Base-by-base conservation (phyloP, 2,329 filamentous ascomycete genomes). In the Plectosphaerella cucumerina region DNA sequence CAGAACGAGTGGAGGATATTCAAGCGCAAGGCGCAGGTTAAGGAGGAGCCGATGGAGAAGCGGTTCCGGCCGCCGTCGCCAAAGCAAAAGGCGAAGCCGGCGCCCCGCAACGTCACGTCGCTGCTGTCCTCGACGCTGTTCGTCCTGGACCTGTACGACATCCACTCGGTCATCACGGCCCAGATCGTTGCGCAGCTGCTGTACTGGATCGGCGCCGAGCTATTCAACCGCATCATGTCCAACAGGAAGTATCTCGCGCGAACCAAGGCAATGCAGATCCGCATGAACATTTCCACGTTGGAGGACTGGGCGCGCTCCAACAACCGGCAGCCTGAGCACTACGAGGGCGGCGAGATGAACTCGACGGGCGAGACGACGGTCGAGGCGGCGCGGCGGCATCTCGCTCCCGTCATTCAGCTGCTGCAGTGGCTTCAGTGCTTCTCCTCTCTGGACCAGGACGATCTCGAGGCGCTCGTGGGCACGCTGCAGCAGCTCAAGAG, bases 1-100 rank as follows among this genome's bases (percentile, higher is more conserved):
- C 93, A 97, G 66, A 92, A 97, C 64, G 94, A 99, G 66, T 99
- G 94, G 94, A 97, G 96, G 62, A 80, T 99, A 35, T 96, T 99
- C 72, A 92, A 94, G 64, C 83, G 88, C 51, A 97, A 96, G 68
- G 83, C 87, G 54, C 91, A 95, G 59, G 85, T 91, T 37, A 96
- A 96, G 69, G 86, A 90, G 49, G 91, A 97, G 65, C 90, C 93
- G 1, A 77, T 87, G 2, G 93, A 97, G 69, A 96, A 96, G 70
- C 84, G 91, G 42, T 92, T 92, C 63, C 84, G 93, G 39, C 94
- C 94, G 14, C 94, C 93, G 1, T 97, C 93, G 17, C 94, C 94
- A 4, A 96, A 96, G 65, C 86, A 92, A 60, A 82, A 92, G 64
- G 92, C 92, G 5, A 95, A 97, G 67, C 85, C 91, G 5, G 92